A percentile compares a stretch with the other conserved stretches of the same genome.
Conservation (phyloP, 1,139 yeast genomes). For the Candida albicans region DNA sequence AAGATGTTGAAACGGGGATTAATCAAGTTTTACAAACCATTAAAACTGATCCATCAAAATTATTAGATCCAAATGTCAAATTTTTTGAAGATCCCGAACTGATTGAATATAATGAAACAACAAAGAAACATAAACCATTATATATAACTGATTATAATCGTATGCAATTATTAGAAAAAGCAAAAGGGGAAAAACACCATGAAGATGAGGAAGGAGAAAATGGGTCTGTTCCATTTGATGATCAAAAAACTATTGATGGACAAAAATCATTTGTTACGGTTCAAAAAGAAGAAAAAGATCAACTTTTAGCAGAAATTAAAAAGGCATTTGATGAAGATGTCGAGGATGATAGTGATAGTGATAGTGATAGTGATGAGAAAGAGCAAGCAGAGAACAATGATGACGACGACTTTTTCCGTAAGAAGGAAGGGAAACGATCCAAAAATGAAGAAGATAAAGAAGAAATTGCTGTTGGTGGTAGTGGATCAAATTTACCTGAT, state of each 20-base stretch:
- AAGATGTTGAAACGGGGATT: constrained; percentile 80
- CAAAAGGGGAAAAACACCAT: constrained; percentile 50
- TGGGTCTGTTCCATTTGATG: no score
- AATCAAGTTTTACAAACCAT: constrained; percentile 70
- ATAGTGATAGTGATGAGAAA: constrained; percentile 38
- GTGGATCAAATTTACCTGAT: constrained; percentile 53
- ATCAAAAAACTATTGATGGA: constrained; percentile 42
- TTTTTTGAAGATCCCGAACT: constrained; percentile 70
- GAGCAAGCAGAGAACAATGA: constrained; percentile 21
- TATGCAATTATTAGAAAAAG: constrained; percentile 68
- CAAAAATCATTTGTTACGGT: constrained; percentile 71
- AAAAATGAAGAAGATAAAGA: constrained; percentile 20
- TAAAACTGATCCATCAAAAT: constrained; percentile 58
- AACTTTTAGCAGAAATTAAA: constrained; percentile 73
- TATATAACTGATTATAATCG: constrained; percentile 92
- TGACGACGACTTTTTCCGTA: constrained; percentile 47
- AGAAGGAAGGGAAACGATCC: constrained; percentile 38
- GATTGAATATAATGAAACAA: constrained; percentile 20
- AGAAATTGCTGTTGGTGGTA: constrained; percentile 10
- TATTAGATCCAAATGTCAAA: constrained; percentile 64
- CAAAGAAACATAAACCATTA: constrained; percentile 63
- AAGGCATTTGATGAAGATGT: constrained; percentile 56
- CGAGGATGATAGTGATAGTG: constrained; percentile 49
- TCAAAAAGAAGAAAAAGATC: constrained; percentile 72
- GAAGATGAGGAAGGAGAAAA: constrained; percentile 25